Evolutionary conservation across 176 grass and related monocot species (phyloP).

Genomic region (Carex kokanica): DNA sequence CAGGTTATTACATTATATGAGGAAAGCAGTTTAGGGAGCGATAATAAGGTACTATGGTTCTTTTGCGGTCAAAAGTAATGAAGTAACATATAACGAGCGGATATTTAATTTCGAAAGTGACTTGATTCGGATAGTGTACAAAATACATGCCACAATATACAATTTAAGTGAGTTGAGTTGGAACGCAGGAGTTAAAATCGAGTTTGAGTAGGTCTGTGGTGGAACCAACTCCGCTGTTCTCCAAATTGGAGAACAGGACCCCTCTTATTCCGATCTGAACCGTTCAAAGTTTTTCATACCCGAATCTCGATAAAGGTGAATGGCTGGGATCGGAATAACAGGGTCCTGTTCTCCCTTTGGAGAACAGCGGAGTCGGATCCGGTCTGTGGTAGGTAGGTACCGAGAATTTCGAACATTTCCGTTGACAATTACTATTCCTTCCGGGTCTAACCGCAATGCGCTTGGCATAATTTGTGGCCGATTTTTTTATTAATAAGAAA

Average conservation of each 20-base stretch:
- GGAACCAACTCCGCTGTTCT: too few species aligned
- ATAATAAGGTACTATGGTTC: background rate
- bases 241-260: too few species aligned
- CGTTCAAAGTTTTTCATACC: too few species aligned
- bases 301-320: too few species aligned
- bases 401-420: background rate
- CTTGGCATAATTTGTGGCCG: too few species aligned
- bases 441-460: too few species aligned
- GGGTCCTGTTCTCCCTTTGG: too few species aligned
- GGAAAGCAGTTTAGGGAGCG: background rate
- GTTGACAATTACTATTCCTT: too few species aligned
- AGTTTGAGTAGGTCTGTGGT: background rate
- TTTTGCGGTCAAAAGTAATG: background rate
- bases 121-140: background rate
- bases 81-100: background rate
- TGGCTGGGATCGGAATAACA: too few species aligned
- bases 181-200: background rate
- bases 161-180: background rate
- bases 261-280: too few species aligned
- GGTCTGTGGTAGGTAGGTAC: constrained; percentile 22
- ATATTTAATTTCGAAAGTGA: background rate
- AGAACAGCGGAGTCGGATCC: too few species aligned
- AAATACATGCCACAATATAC: background rate
- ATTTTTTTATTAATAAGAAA: too few species aligned
- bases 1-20: background rate